Evolutionary conservation across 2,329 filamentous ascomycete species (phyloP).

Genomic region (Hymenoscyphus infarciens): DNA sequence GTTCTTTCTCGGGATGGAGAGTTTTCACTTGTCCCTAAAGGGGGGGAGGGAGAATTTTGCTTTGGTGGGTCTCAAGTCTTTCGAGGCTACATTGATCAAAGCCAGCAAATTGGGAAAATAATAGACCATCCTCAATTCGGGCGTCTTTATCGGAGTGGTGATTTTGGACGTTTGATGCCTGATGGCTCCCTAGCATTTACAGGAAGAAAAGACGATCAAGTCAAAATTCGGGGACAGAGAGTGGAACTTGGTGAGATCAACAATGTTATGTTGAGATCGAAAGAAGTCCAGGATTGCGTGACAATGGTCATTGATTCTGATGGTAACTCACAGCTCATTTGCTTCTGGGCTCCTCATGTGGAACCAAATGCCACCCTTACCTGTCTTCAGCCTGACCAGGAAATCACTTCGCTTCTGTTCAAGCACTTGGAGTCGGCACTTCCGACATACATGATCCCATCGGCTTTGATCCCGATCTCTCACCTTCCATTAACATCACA

Average conservation of each 20-base stretch:
- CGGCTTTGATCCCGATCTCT: conserved; percentile 66
- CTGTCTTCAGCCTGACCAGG: conserved; percentile 38
- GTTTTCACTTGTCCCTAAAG: conserved; percentile 58
- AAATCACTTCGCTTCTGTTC: conserved; percentile 48
- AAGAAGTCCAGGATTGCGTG: conserved; percentile 55
- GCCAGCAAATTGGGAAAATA: conserved; percentile 63
- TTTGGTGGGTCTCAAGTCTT: conserved; percentile 83
- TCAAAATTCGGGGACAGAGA: conserved; percentile 77
- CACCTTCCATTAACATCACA: conserved; percentile 67
- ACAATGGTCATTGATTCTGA: conserved; percentile 54
- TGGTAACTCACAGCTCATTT: conserved; percentile 53
- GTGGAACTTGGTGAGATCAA: conserved; percentile 78
- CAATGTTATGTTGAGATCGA: conserved; percentile 51
- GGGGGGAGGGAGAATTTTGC: conserved; percentile 77
- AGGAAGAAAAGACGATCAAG: conserved; percentile 72
- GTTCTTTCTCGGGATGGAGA: conserved; percentile 39
- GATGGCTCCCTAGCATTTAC: conserved; percentile 72
- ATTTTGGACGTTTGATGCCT: conserved; percentile 73
- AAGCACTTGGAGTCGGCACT: conserved; percentile 52
- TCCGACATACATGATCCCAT: conserved; percentile 76
- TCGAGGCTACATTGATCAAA: conserved; percentile 67
- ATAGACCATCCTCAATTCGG: conserved; percentile 66
- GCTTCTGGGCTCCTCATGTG: conserved; percentile 60
- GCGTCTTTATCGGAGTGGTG: conserved; percentile 76
- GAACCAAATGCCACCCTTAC: conserved; percentile 12